A percentile compares a stretch with the other conserved stretches of the same genome.
Evolutionary conservation across 768 basidiomycete genomes (phyloP).

Genomic region (Lyophyllum semitale): DNA sequence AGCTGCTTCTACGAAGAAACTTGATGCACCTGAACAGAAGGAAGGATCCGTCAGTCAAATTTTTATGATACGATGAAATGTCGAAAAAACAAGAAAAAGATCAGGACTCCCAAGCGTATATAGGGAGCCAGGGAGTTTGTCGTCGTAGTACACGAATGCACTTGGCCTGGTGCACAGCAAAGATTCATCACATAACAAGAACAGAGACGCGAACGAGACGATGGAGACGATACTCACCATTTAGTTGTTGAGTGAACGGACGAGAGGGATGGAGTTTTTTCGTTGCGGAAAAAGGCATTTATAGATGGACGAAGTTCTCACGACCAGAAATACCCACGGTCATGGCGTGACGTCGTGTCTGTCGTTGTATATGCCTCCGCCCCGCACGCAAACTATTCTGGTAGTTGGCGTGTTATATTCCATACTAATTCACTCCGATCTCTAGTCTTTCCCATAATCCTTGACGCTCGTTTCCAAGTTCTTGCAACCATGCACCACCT

Average conservation of each 20-base stretch:
- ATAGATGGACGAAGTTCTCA: constrained; percentile 1
- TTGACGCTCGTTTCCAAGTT: constrained; percentile 17
- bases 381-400: not conserved
- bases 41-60: constrained; percentile 1
- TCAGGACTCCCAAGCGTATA: constrained; percentile 59
- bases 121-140: constrained; percentile 46
- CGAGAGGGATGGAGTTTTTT: not conserved
- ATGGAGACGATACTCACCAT: constrained; percentile 18
- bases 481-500: constrained; percentile 57
- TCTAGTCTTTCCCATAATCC: constrained; percentile 7
- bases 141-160: constrained; percentile 42
- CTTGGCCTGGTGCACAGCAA: constrained; percentile 67
- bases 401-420: constrained; percentile 5
- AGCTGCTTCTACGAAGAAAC: not conserved
- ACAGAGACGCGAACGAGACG: constrained; percentile 11
- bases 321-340: constrained; percentile 14
- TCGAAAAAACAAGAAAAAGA: constrained; percentile 2
- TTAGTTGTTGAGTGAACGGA: constrained; percentile 5
- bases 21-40: not conserved
- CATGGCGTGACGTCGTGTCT: constrained; percentile 8
- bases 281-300: not conserved
- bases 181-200: constrained; percentile 38
- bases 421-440: constrained; percentile 8
- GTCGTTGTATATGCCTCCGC: not conserved
- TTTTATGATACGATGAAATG: not conserved